Evolutionary conservation across 1,139 yeast genomes (phyloP).

Genomic region (Nakaseomyces delphensis): DNA sequence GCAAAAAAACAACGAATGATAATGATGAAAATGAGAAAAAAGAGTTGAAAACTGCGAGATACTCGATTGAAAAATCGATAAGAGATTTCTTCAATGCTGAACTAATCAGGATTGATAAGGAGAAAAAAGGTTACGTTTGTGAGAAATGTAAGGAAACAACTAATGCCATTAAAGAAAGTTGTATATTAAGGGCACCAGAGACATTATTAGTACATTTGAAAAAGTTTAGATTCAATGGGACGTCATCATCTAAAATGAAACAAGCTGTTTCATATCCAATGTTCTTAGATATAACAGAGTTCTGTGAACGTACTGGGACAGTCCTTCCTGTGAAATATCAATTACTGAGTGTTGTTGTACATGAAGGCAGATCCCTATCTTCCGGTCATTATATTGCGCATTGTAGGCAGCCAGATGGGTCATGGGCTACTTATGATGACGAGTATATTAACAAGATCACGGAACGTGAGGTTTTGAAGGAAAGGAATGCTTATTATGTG

Average conservation of each 20-base stretch:
- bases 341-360: slow-evolving; percentile 79
- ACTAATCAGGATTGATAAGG: slow-evolving; percentile 57
- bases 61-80: slow-evolving; percentile 65
- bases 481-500: slow-evolving; percentile 84
- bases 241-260: slow-evolving; percentile 71
- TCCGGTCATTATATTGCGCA: slow-evolving; percentile 92
- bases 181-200: slow-evolving; percentile 79
- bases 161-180: slow-evolving; percentile 65
- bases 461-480: slow-evolving; percentile 66
- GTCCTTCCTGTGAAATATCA: slow-evolving; percentile 53
- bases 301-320: slow-evolving; percentile 24
- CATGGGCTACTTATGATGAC: slow-evolving; percentile 93
- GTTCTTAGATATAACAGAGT: slow-evolving; percentile 62
- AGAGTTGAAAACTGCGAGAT: slow-evolving; percentile 29
- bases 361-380: slow-evolving; percentile 85
- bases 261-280: slow-evolving; percentile 77
- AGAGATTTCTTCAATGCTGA: slow-evolving; percentile 78
- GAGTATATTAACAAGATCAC: slow-evolving; percentile 70
- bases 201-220: slow-evolving; percentile 79
- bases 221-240: slow-evolving; percentile 79
- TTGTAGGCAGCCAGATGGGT: slow-evolving; percentile 82
- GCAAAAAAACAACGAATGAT: slow-evolving; percentile 38
- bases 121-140: slow-evolving; percentile 69
- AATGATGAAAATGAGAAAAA: slow-evolving; percentile 13
- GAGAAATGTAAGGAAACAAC: slow-evolving; percentile 76